Base-by-base conservation (phyloP, 305 asterid genomes). In the Rubia tinctorum region DNA sequence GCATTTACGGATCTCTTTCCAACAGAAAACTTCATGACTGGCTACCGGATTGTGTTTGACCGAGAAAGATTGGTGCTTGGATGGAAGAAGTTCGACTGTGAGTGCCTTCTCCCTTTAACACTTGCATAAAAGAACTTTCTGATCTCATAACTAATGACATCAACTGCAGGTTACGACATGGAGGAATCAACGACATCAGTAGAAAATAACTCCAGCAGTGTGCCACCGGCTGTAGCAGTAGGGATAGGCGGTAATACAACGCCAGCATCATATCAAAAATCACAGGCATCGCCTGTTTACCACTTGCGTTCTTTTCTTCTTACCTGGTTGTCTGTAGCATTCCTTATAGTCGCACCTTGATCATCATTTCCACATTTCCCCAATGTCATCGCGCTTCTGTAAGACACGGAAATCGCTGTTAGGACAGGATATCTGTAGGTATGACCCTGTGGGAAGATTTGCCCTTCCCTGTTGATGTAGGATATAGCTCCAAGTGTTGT, bases 11-110 rank as follows among this genome's bases (percentile, higher is more conserved):
- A 22, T 25, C 17, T 8, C 51, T 22, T 43, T 61, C 39, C 51
- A 69, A 69, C 90, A 92, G 98, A 92, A 78, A 92, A 92, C 81
- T 92, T 89, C 44, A 89, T 92, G 97, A 86, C 90, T 34, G 96
- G 98, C 71, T 89, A 90, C 81, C 87, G 91, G 59, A 80, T 90
- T 67, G 96, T 88, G 76, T 90, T 92, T 82, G 94, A 92, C 74
- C 84, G 98, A 69, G 98, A 92, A 82, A 87, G 86, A 79, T 87
- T 86, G 14, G 88, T 88, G 56, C 97, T 90, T 39, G 98, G 97
- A 68, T 86, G 96, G 98, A 84, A 87, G 87, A 85, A 84, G 71
- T 84, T 80, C 42, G 83, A 90, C 75, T 88, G 96, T 88, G 82
- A 83, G 93, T 81, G 64, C 71, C 72, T 34, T 58, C 76, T 62